Conservation (phyloP, 1,284 basidiomycete genomes). For the Irpex sp. region DNA sequence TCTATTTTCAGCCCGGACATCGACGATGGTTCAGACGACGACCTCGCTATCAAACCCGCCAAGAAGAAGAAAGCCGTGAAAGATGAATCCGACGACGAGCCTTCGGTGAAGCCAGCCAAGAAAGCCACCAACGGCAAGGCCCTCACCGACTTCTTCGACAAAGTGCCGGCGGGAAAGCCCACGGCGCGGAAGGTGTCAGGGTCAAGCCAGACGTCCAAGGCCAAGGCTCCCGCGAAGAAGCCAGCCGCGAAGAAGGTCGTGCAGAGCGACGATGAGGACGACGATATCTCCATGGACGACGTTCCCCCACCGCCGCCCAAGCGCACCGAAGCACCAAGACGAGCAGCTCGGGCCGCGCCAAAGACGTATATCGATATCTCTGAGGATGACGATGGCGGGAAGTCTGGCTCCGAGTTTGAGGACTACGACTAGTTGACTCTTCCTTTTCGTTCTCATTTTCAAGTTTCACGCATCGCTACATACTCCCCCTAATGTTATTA, state of each 20-base stretch:
- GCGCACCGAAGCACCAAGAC: conserved; percentile 28
- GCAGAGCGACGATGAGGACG: conserved; percentile 34
- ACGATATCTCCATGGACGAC: conserved; percentile 21
- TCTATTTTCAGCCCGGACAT: conserved; percentile 12
- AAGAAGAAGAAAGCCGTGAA: conserved; percentile 24
- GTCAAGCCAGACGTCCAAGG: conserved; percentile 34
- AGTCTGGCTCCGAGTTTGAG: conserved; percentile 24
- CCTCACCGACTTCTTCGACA: conserved; percentile 58
- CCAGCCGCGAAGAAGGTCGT: conserved; percentile 25
- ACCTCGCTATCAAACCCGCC: conserved; percentile 35
- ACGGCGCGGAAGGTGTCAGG: conserved; percentile 45
- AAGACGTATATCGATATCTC: conserved; percentile 38
- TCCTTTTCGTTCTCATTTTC: background rate
- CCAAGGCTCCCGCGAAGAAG: conserved; percentile 36
- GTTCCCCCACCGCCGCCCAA: conserved; percentile 14
- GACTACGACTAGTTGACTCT: conserved; percentile 20
- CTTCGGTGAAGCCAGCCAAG: conserved; percentile 35
- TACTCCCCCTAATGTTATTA: background rate
- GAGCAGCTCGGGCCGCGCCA: conserved; percentile 28
- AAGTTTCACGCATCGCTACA: background rate
- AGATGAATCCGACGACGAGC: conserved; percentile 31
- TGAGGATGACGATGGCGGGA: conserved; percentile 26
- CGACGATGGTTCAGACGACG: conserved; percentile 26
- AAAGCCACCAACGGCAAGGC: conserved; percentile 42
- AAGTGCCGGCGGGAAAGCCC: conserved; percentile 26